These are phyloP conservation scores for Umbilicus rupestris DNA, from an alignment of 164 flowering plant genomes.

Conservation along the genomic window DNA sequence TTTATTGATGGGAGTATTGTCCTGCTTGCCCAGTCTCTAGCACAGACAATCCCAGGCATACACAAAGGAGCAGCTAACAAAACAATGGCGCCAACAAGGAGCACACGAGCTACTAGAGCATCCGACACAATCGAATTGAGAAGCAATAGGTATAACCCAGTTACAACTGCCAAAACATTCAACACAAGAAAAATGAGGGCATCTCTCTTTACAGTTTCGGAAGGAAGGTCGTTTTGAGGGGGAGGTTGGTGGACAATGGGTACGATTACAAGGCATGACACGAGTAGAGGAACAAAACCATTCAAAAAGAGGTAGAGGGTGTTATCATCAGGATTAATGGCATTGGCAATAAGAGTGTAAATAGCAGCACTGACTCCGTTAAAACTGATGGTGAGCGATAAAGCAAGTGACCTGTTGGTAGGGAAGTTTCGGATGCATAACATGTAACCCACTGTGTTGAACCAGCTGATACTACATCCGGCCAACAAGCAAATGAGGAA, in stretches of 20 bases:
- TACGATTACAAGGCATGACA: slow-evolving; percentile 37
- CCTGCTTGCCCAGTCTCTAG: slow-evolving; percentile 44
- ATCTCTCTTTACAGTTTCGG: slow-evolving; percentile 40
- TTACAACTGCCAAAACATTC: slow-evolving; percentile 50
- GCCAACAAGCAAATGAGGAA: slow-evolving; percentile 63
- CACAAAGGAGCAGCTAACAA: slow-evolving; percentile 52
- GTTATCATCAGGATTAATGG: slow-evolving; percentile 34
- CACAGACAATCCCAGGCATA: slow-evolving; percentile 63
- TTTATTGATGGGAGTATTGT: slow-evolving; percentile 32
- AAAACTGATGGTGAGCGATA: slow-evolving; percentile 80
- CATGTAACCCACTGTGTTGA: slow-evolving; percentile 87
- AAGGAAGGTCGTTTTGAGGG: slow-evolving; percentile 27
- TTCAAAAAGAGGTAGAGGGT: slow-evolving; percentile 61
- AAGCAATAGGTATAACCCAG: slow-evolving; percentile 72
- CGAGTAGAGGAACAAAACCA: slow-evolving; percentile 52
- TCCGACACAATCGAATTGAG: slow-evolving; percentile 29
- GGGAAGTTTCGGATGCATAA: slow-evolving; percentile 74
- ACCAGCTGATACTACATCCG: slow-evolving; percentile 95
- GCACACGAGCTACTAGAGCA: slow-evolving; percentile 24
- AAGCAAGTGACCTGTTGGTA: slow-evolving; percentile 49
- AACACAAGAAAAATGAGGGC: slow-evolving; percentile 55
- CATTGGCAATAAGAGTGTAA: slow-evolving; percentile 59
- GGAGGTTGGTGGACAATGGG: slow-evolving; percentile 72
- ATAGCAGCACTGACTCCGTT: slow-evolving; percentile 90
- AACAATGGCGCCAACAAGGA: slow-evolving; percentile 56